Evolutionary conservation across 257 asterid genomes (phyloP).

Genomic region (Cinchona pubescens): DNA sequence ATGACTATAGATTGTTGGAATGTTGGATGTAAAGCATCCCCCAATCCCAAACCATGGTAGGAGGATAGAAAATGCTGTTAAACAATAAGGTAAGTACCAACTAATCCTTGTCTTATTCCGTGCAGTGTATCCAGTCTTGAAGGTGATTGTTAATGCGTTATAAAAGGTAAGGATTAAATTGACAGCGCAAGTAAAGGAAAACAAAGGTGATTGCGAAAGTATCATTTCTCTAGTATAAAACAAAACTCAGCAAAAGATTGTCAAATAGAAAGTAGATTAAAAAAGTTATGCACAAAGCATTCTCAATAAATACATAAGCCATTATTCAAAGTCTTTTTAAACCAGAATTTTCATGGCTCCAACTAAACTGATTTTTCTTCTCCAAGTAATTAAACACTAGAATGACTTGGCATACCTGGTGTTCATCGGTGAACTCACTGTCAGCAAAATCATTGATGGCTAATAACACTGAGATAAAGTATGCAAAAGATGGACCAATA

Average conservation of each 20-base stretch:
- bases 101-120: background rate
- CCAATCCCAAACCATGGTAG: background rate
- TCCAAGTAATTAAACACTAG: background rate
- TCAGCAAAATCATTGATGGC: conserved; percentile 65
- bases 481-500: conserved; percentile 94
- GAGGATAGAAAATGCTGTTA: background rate
- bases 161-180: background rate
- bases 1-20: background rate
- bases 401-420: conserved; percentile 49
- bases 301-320: background rate
- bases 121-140: background rate
- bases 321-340: background rate
- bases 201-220: background rate
- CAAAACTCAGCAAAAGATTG: background rate
- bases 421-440: conserved; percentile 40
- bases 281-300: background rate
- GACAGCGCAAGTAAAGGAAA: background rate
- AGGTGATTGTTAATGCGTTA: background rate
- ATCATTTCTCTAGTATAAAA: background rate
- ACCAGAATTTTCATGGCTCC: background rate
- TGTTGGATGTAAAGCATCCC: background rate
- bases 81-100: background rate
- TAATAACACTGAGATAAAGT: conserved; percentile 60
- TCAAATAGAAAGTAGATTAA: background rate
- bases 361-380: background rate